Base-by-base conservation (phyloP, 75 land plant species). In the Cunninghamia lanceolata region DNA sequence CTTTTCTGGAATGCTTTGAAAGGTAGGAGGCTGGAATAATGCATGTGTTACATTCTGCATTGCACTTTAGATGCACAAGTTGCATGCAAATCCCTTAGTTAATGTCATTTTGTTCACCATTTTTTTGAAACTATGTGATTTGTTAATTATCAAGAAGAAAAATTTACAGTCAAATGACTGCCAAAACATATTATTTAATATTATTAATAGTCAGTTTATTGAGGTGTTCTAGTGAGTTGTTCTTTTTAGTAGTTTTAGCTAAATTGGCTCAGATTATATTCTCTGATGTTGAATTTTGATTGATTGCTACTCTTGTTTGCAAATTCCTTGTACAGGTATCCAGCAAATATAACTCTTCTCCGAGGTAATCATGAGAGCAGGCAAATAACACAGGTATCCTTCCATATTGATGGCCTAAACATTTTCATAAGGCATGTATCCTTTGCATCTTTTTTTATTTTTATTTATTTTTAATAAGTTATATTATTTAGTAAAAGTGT, bases 291-390 rank as follows among this genome's bases (percentile, higher is more conserved):
- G 63, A 52, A 84, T 21, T 84, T 36, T 14, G n/a, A n/a, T 32
- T 84, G 3, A 71, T 84, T 73, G 9, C 21, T 83, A 50, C 32
- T 11, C 36, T 83, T 19, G 32, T 42, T 45, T 87, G 46, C 54
- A 35, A 30, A 35, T 85, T 40, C 35, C 32, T 83, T 40, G 28
- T 39, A 56, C 86, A 98, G 99, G 87, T 98, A 96, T 84, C 99
- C 99, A 47, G 99, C 97, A 76, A 93, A 95, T 88, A 97, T 98
- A 87, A 98, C 99, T 68, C 94, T 98, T 54, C 88, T 98, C 88
- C 94, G 99, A 86, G 99, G 99, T 46, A 98, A 98, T 85, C 99
- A 98, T 88, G 99, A 98, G 91, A 98, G 99, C 88, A 93, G 99
- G 86, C 99, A 98, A 85, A 90, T 98, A 77, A 97, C 99, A 15